Base-by-base conservation (phyloP, 345 rosid species). In the Aquilaria malaccensis region DNA sequence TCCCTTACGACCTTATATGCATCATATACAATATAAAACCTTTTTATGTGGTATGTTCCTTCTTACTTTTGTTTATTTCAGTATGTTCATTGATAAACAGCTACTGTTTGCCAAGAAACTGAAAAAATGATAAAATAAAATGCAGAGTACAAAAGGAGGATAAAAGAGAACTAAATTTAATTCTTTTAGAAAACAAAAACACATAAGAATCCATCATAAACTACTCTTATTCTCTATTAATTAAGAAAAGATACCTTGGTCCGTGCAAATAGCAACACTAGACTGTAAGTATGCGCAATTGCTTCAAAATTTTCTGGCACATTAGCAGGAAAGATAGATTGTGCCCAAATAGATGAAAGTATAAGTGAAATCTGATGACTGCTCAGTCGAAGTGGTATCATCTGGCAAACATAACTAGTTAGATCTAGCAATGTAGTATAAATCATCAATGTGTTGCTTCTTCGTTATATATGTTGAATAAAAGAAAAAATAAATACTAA, bases 291-390 rank as follows among this genome's bases (percentile, higher is more conserved):
- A 73, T 84, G 81, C 71, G 95, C 88, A 77, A 87, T 79, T 52
- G 90, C 95, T 84, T 84, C 90, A 76, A 80, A 84, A 62, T 84
- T 87, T 65, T 77, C 76, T 67, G 90, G 88, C 61, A 63, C 68
- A 74, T 87, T 87, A 68, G 74, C 61, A 67, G 86, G 88, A 65
- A 79, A 85, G 51, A 87, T 62, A 30, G 91, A 85, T 65, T 83
- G 95, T 67, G 75, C 91, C 95, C 91, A 85, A 47, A 83, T 69
- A 30, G 91, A 87, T 47, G 91, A 82, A 74, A 87, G 82, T 70
- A 82, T 61, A 59, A 84, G 77, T 12, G 73, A 65, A 75, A 87
- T 87, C 74, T 82, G 95, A 64, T 79, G 90, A 74, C 82, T 77
- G 84, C 85, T 87, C 72, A 84, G 71, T 71, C 80, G 67, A 58